phyloP scores from a whole-genome alignment of 2,329 filamentous ascomycete species.

The Aspergillus bombycis region DNA sequence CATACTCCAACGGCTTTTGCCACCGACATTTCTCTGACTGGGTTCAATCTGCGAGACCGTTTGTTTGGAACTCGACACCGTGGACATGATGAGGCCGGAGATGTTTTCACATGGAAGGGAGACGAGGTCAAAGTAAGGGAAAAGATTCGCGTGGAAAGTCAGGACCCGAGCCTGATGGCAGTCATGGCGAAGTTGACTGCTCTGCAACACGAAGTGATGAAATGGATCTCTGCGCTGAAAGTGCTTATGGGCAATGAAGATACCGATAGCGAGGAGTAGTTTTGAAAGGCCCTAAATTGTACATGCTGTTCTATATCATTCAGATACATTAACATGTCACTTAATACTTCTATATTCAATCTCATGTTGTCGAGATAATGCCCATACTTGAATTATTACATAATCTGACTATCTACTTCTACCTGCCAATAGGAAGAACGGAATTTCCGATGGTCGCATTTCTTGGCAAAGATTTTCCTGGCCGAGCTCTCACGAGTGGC shows the following conservation, averaged over 20 bases:
- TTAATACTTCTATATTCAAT: background rate
- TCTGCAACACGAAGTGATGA: constrained; percentile 70
- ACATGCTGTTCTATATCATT: background rate
- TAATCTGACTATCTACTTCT: constrained; percentile 7
- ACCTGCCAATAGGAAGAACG: constrained; percentile 31
- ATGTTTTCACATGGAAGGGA: constrained; percentile 70
- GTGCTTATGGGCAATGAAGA: constrained; percentile 74
- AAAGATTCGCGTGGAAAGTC: constrained; percentile 85
- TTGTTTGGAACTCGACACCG: constrained; percentile 56
- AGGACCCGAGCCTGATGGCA: constrained; percentile 83
- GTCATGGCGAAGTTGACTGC: constrained; percentile 81
- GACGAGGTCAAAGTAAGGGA: constrained; percentile 83
- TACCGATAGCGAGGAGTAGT: constrained; percentile 36
- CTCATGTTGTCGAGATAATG: background rate
- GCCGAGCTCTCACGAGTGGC: constrained; percentile 23
- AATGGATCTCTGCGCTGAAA: constrained; percentile 71
- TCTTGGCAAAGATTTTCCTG: constrained; percentile 36
- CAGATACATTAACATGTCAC: background rate
- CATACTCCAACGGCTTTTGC: constrained; percentile 68
- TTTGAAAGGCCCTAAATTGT: background rate
- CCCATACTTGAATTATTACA: constrained; percentile 10
- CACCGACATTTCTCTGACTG: constrained; percentile 64
- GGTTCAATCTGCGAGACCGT: constrained; percentile 62
- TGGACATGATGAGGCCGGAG: constrained; percentile 79
- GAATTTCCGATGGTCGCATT: constrained; percentile 29